Evolutionary conservation across 352 stramenopile species (phyloP).

Genomic region (Elongisporangium undulatum): DNA sequence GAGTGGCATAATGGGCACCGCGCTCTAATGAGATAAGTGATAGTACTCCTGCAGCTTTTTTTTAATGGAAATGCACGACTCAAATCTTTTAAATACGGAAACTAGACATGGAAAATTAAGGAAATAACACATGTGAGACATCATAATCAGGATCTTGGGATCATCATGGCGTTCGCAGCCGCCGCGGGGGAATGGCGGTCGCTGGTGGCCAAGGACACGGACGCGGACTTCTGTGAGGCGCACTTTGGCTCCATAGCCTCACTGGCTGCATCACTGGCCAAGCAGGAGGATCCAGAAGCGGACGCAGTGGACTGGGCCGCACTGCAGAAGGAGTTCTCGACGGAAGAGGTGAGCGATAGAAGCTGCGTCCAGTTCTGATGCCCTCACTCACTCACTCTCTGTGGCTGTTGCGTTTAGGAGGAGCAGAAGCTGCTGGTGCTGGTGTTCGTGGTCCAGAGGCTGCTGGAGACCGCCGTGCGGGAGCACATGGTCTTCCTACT

Average conservation of each 20-base stretch:
- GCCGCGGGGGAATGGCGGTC: conserved; percentile 35
- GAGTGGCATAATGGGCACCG: background rate
- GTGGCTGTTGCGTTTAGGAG: conserved; percentile 15
- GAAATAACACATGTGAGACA: background rate
- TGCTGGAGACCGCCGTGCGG: conserved; percentile 41
- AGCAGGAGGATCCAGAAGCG: conserved; percentile 7
- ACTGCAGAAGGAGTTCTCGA: background rate
- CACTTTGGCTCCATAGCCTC: conserved; percentile 23
- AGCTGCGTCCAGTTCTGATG: background rate
- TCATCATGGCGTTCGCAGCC: conserved; percentile 17
- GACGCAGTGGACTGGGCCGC: background rate
- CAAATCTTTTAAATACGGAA: background rate
- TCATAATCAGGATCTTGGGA: background rate
- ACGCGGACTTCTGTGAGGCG: conserved; percentile 16
- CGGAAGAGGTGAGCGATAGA: conserved; percentile 1
- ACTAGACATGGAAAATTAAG: background rate
- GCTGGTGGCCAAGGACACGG: conserved; percentile 23
- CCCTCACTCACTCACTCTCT: background rate
- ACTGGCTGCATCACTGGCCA: conserved; percentile 27
- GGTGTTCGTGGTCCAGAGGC: conserved; percentile 25
- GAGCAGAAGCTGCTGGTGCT: conserved; percentile 34
- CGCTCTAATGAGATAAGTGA: background rate
- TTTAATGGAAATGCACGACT: too few species aligned
- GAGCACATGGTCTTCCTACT: conserved; percentile 56
- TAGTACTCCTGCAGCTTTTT: background rate